Evolutionary conservation across 2,329 filamentous ascomycete species (phyloP).

Genomic region (Boeremia exigua): DNA sequence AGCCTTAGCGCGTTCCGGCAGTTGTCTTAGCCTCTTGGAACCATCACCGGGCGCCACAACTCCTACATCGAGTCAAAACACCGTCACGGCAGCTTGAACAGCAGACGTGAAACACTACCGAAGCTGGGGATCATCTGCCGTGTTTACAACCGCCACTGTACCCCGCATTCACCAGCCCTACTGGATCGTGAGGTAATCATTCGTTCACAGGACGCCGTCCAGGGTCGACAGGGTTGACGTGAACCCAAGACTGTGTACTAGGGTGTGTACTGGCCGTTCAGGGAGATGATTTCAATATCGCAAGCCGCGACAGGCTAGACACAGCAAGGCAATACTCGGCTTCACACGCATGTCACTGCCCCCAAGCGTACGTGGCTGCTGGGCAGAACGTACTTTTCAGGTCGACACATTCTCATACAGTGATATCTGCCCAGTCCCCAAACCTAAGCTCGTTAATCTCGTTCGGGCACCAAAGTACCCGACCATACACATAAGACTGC

Average conservation of each 20-base stretch:
- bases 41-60: neutral
- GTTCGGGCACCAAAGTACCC: neutral
- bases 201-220: neutral
- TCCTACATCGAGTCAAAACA: slow-evolving; percentile 3
- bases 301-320: neutral
- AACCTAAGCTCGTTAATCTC: neutral
- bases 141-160: slow-evolving; percentile 4
- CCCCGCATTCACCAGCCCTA: slow-evolving; percentile 6
- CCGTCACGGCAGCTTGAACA: neutral
- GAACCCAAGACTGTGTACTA: neutral
- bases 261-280: slow-evolving; percentile 1
- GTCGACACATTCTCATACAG: neutral
- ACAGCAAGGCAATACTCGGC: neutral
- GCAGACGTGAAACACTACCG: neutral
- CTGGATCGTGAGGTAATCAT: neutral
- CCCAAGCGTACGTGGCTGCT: neutral
- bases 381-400: neutral
- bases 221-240: neutral
- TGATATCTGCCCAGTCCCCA: neutral
- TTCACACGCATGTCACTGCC: neutral
- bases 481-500: neutral
- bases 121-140: slow-evolving; percentile 7
- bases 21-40: slow-evolving; percentile 11
- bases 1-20: slow-evolving; percentile 4
- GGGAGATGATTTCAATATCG: neutral